Evolutionary conservation across 1,284 basidiomycete species (phyloP).

Genomic region (Ceratobasidium sp.): DNA sequence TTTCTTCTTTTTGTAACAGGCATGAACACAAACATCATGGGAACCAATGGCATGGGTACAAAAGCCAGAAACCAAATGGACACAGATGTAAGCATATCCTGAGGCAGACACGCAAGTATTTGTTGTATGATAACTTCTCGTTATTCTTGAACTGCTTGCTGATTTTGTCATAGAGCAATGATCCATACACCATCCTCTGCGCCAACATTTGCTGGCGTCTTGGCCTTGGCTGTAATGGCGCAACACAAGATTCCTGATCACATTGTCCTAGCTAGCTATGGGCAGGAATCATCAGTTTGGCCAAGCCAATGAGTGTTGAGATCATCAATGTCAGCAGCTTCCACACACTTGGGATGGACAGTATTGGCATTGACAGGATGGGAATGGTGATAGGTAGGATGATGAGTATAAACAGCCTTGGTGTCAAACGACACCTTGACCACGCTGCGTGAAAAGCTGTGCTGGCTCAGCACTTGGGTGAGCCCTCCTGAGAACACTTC

Average conservation of each 20-base stretch:
- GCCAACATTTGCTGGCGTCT: conserved; percentile 46
- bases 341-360: conserved; percentile 36
- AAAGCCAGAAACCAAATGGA: conserved; percentile 8
- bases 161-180: conserved; percentile 30
- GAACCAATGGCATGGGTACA: conserved; percentile 15
- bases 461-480: no score
- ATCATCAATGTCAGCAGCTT: conserved; percentile 31
- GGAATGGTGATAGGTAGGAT: conserved; percentile 13
- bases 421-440: no score
- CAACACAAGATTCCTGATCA: conserved; percentile 40
- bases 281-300: conserved; percentile 46
- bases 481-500: no score
- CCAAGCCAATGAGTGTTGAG: conserved; percentile 46
- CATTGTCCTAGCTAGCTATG: conserved; percentile 20
- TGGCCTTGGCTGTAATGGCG: conserved; percentile 41
- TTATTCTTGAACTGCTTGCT: background rate
- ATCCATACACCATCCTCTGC: conserved; percentile 43
- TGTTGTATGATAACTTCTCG: conserved; percentile 14
- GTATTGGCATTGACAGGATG: conserved; percentile 49
- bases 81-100: conserved; percentile 30
- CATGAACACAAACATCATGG: conserved; percentile 39
- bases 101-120: conserved; percentile 48
- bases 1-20: conserved; percentile 11
- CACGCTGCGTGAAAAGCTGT: no score
- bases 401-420: conserved; percentile 25